phyloP scores from a whole-genome alignment of 1,139 yeast genomes.

The Debaryomyces fabryi region DNA sequence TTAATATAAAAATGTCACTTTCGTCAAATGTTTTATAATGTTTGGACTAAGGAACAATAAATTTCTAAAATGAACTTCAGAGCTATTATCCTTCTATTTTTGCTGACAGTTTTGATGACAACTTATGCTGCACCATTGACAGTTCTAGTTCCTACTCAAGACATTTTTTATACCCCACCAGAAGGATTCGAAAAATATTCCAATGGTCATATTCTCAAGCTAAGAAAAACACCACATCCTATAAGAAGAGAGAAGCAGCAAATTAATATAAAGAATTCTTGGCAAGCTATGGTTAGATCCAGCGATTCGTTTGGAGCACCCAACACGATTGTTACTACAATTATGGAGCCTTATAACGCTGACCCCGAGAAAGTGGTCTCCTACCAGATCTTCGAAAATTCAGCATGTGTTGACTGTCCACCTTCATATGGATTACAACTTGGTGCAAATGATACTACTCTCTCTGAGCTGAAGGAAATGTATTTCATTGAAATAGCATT shows the following conservation, averaged over 20 bases:
- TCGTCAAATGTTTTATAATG: not conserved
- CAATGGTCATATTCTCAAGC: slow-evolving; percentile 25
- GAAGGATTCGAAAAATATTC: slow-evolving; percentile 21
- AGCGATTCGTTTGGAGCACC: slow-evolving; percentile 35
- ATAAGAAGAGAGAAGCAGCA: slow-evolving; percentile 19
- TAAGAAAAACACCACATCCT: slow-evolving; percentile 24
- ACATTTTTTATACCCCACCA: slow-evolving; percentile 27
- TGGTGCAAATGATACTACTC: slow-evolving; percentile 23
- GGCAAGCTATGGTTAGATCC: slow-evolving; percentile 38
- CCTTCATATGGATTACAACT: slow-evolving; percentile 32
- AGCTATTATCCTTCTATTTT: not conserved
- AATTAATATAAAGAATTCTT: slow-evolving; percentile 25
- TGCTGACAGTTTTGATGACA: not conserved
- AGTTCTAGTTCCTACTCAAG: slow-evolving; percentile 17
- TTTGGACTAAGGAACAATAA: not conserved
- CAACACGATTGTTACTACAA: slow-evolving; percentile 32
- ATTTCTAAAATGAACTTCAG: not conserved
- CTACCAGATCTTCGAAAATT: slow-evolving; percentile 38
- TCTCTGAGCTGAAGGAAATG: slow-evolving; percentile 27
- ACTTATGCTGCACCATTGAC: not conserved
- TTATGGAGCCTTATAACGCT: slow-evolving; percentile 34
- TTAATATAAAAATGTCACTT: not conserved
- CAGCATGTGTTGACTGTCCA: slow-evolving; percentile 31
- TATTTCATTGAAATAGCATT: slow-evolving; percentile 27
- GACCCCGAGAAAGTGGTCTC: slow-evolving; percentile 32